These are phyloP conservation scores for Choricystis sp. DNA, from an alignment of 139 green algal genomes.

Conservation along the genomic window DNA sequence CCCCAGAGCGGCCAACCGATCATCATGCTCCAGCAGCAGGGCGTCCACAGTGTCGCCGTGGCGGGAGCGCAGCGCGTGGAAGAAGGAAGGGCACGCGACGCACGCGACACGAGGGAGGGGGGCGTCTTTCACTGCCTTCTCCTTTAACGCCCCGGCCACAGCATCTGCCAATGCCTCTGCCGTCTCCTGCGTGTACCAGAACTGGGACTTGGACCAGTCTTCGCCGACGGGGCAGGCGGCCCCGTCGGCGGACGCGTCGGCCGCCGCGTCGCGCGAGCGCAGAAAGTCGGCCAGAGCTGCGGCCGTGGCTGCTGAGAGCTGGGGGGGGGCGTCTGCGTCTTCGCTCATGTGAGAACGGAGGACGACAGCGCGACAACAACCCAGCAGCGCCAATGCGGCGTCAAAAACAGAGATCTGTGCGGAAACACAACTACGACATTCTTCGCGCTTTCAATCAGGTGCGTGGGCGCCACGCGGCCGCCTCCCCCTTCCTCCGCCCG, in stretches of 20 bases:
- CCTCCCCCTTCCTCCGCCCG: no score
- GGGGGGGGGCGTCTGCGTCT: neutral
- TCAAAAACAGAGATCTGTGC: no score
- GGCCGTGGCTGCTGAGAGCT: neutral
- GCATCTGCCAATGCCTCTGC: slow-evolving; percentile 12
- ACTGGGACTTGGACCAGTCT: slow-evolving; percentile 26
- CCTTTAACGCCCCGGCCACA: slow-evolving; percentile 6
- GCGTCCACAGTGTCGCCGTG: neutral
- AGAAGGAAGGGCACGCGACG: slow-evolving; percentile 26
- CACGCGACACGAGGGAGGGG: slow-evolving; percentile 14
- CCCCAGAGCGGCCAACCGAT: slow-evolving; percentile 21
- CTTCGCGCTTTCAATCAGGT: no score
- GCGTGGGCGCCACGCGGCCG: no score
- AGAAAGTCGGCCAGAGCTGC: slow-evolving; percentile 3
- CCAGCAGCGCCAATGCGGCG: no score
- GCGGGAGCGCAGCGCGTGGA: slow-evolving; percentile 12
- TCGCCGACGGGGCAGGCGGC: slow-evolving; percentile 27
- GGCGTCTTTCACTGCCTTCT: no score
- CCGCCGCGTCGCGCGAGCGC: neutral
- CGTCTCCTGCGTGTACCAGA: slow-evolving; percentile 32
- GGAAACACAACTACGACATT: no score
- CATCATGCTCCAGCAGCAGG: slow-evolving; percentile 31
- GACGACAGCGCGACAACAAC: no score
- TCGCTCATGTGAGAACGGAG: neutral
- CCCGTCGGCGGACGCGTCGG: no score